These are phyloP conservation scores for Simplicillium aogashimaense DNA, from an alignment of 2,329 filamentous ascomycete genomes.

Conservation along the genomic window DNA sequence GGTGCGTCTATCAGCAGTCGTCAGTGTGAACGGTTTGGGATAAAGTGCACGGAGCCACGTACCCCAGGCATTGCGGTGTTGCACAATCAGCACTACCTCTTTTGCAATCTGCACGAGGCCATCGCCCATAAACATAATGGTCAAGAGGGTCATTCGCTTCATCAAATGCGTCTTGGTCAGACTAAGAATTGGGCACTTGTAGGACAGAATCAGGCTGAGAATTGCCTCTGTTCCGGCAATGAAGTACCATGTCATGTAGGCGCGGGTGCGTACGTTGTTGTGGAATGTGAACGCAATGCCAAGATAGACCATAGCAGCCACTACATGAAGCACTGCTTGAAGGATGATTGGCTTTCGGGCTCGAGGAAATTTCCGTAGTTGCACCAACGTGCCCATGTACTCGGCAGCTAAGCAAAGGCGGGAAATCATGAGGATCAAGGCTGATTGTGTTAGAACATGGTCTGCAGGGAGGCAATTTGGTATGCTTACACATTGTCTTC, in stretches of 20 bases:
- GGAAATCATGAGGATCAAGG: constrained; percentile 39
- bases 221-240: constrained; percentile 42
- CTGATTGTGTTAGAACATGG: constrained; percentile 9
- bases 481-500: constrained; percentile 26
- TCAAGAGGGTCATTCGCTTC: constrained; percentile 53
- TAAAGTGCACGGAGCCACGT: constrained; percentile 5
- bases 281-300: constrained; percentile 29
- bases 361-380: constrained; percentile 28
- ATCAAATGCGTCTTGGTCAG: constrained; percentile 54
- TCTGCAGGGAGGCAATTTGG: not conserved
- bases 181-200: constrained; percentile 43
- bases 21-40: accelerated
- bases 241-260: constrained; percentile 40
- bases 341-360: constrained; percentile 23
- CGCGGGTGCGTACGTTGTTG: constrained; percentile 17
- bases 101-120: constrained; percentile 49
- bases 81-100: constrained; percentile 39
- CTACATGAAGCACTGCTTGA: constrained; percentile 24
- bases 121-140: constrained; percentile 57
- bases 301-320: constrained; percentile 26
- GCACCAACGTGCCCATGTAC: constrained; percentile 37
- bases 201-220: constrained; percentile 41
- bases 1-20: constrained; percentile 18
- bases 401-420: constrained; percentile 43
- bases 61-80: constrained; percentile 30